Percentiles rank a stretch among this genome's conserved stretches.
phyloP scores from a whole-genome alignment of 192 early-diverging fungal genomes.

The Coemansia sp. region DNA sequence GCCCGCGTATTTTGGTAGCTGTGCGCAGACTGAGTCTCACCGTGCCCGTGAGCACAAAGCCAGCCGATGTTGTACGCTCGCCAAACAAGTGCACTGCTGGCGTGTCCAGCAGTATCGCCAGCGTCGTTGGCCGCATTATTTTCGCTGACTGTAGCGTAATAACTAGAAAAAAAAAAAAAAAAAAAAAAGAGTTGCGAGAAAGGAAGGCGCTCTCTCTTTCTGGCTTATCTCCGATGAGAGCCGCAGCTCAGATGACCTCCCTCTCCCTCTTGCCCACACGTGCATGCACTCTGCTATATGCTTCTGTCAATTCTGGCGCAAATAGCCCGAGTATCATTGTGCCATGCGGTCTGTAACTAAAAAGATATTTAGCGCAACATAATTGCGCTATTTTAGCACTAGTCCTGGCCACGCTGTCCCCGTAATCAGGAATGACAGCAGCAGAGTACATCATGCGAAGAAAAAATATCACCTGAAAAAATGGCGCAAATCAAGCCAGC shows the following conservation, averaged over 20 bases:
- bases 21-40: slow-evolving; percentile 7
- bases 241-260: background rate
- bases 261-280: background rate
- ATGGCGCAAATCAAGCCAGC: too few species aligned
- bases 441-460: too few species aligned
- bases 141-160: too few species aligned
- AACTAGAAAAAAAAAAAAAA: background rate
- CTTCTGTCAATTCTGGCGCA: too few species aligned
- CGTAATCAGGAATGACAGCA: too few species aligned
- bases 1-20: slow-evolving; percentile 5
- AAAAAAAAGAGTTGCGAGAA: background rate
- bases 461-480: too few species aligned
- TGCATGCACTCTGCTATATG: background rate
- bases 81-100: slow-evolving; percentile 19
- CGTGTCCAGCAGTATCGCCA: slow-evolving; percentile 16
- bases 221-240: background rate
- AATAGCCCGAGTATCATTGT: too few species aligned
- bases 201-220: background rate
- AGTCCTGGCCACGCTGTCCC: too few species aligned
- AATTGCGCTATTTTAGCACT: too few species aligned
- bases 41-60: slow-evolving; percentile 8
- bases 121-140: background rate
- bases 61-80: slow-evolving; percentile 11
- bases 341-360: background rate
- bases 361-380: too few species aligned